phyloP scores from a whole-genome alignment of 805 yeast genomes.

The Candida caryicola region DNA sequence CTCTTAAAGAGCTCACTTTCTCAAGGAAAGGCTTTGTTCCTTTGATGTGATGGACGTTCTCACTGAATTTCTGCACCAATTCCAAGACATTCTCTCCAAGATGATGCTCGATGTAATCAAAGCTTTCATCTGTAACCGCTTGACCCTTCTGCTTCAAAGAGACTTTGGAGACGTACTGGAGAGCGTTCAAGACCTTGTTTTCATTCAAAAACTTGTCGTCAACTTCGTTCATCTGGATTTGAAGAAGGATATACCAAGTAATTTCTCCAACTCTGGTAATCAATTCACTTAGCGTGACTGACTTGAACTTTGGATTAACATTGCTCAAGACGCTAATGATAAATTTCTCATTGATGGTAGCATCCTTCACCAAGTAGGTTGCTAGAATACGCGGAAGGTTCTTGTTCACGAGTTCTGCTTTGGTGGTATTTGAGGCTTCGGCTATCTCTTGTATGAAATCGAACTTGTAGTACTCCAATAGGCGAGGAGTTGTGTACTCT shows the following conservation, averaged over 20 bases:
- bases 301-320: slow-evolving; percentile 47
- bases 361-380: slow-evolving; percentile 50
- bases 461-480: slow-evolving; percentile 62
- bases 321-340: slow-evolving; percentile 53
- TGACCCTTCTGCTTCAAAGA: slow-evolving; percentile 16
- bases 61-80: slow-evolving; percentile 74
- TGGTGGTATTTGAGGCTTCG: slow-evolving; percentile 42
- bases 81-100: slow-evolving; percentile 51
- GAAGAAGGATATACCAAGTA: slow-evolving; percentile 34
- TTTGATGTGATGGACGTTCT: slow-evolving; percentile 67
- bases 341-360: slow-evolving; percentile 45
- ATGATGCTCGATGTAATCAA: slow-evolving; percentile 26
- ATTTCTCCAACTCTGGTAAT: slow-evolving; percentile 38
- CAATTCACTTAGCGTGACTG: slow-evolving; percentile 29
- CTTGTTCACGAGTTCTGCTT: slow-evolving; percentile 46
- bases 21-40: slow-evolving; percentile 73
- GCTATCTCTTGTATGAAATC: slow-evolving; percentile 67
- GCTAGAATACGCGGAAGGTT: slow-evolving; percentile 57
- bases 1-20: slow-evolving; percentile 67
- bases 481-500: slow-evolving; percentile 71
- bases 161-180: slow-evolving; percentile 38
- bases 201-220: slow-evolving; percentile 28
- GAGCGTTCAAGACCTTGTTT: slow-evolving; percentile 39
- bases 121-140: slow-evolving; percentile 6
- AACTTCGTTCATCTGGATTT: slow-evolving; percentile 30